Evolutionary conservation across 352 stramenopile genomes (phyloP).

Genomic region (Blastocystis sp.): DNA sequence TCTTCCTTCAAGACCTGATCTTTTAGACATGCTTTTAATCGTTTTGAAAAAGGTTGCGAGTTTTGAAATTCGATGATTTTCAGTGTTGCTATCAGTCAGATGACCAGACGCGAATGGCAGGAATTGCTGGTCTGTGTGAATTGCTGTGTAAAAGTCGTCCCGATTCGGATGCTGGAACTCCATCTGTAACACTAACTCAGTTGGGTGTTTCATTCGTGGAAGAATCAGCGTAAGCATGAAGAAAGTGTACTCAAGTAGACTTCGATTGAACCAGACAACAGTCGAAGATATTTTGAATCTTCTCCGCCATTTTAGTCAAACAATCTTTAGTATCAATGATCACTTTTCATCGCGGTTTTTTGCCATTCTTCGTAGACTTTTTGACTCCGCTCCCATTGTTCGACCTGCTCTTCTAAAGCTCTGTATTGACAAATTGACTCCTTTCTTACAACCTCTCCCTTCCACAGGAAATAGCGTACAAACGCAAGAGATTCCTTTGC

Average conservation of each 20-base stretch:
- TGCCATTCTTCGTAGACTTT: background rate
- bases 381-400: background rate
- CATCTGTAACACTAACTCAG: background rate
- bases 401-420: background rate
- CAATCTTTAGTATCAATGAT: background rate
- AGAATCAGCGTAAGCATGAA: background rate
- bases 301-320: background rate
- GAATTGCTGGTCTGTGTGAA: background rate
- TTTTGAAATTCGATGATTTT: too few species aligned
- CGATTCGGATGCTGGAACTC: too few species aligned
- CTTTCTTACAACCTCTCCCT: background rate
- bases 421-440: background rate
- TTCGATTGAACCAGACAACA: background rate
- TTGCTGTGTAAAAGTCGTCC: conserved; percentile 7
- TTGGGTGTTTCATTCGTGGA: background rate
- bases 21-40: conserved; percentile 13
- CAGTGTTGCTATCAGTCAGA: conserved; percentile 55
- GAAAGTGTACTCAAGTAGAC: background rate
- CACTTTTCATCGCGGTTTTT: background rate
- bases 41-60: conserved; percentile 18
- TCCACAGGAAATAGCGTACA: background rate
- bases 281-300: conserved; percentile 32
- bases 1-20: background rate
- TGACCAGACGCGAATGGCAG: background rate
- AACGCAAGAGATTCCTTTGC: background rate